phyloP scores from a whole-genome alignment of 306 rosid genomes.

The Carpinus fangiana region DNA sequence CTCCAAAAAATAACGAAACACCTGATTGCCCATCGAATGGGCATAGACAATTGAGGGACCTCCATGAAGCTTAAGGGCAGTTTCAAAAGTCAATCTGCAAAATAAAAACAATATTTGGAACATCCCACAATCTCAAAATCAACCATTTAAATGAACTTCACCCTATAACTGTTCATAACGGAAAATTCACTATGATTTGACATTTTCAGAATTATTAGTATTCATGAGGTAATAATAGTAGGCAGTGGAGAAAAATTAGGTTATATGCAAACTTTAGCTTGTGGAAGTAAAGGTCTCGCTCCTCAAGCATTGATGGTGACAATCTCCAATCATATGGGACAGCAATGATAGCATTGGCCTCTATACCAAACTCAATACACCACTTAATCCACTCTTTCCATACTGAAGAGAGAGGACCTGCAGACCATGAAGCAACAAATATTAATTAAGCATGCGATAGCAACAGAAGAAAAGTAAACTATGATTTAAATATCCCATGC shows the following conservation, averaged over 20 bases:
- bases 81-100: constrained; percentile 90
- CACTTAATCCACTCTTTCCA: constrained; percentile 99
- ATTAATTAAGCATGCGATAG: constrained; percentile 11
- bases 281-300: constrained; percentile 96
- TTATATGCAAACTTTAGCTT: constrained; percentile 75
- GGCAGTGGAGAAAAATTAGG: constrained; percentile 17
- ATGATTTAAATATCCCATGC: constrained; percentile 2
- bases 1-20: constrained; percentile 96
- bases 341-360: constrained; percentile 94
- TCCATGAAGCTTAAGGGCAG: constrained; percentile 88
- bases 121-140: constrained; percentile 23
- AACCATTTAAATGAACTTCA: constrained; percentile 16
- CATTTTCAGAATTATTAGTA: not conserved
- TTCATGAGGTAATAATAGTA: not conserved
- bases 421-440: constrained; percentile 19
- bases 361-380: constrained; percentile 97
- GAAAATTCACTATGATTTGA: not conserved
- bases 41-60: constrained; percentile 97
- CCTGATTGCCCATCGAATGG: constrained; percentile 90
- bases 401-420: constrained; percentile 95
- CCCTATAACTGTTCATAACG: not conserved
- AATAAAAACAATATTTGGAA: constrained; percentile 26
- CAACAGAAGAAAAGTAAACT: constrained; percentile 3
- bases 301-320: constrained; percentile 88
- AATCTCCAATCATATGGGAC: constrained; percentile 99